Conservation (phyloP, 2,329 filamentous ascomycete species). For the Pseudocercospora fijiensis region DNA sequence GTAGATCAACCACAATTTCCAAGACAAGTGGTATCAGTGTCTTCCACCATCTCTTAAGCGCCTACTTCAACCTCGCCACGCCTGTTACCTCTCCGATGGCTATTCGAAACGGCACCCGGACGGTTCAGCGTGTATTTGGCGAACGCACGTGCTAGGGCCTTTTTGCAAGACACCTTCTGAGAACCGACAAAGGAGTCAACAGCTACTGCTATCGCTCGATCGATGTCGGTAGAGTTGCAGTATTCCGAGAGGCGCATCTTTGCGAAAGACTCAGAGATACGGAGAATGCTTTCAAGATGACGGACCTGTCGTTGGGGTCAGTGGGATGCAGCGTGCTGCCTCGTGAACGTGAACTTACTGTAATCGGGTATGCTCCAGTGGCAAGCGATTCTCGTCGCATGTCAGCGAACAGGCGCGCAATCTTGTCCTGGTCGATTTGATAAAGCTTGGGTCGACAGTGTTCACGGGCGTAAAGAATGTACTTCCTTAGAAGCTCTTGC, state of each 20-base stretch:
- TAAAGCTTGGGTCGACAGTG: conserved; percentile 89
- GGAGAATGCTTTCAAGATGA: conserved; percentile 96
- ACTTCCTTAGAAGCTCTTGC: conserved; percentile 89
- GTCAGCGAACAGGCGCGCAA: conserved; percentile 88
- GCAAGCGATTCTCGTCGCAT: conserved; percentile 92
- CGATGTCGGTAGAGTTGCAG: conserved; percentile 84
- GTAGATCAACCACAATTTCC: background rate
- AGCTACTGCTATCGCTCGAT: conserved; percentile 93
- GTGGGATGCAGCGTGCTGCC: background rate
- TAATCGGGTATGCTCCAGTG: conserved; percentile 96
- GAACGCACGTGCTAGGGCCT: conserved; percentile 88
- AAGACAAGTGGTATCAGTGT: no score
- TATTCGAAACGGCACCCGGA: conserved; percentile 44
- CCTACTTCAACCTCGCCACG: conserved; percentile 25
- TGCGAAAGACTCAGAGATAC: conserved; percentile 89
- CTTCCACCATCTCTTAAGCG: conserved; percentile 19
- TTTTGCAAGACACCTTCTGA: conserved; percentile 97
- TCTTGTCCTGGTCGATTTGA: conserved; percentile 96
- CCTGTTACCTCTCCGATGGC: conserved; percentile 13
- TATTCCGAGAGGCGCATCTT: conserved; percentile 98
- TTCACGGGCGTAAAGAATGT: conserved; percentile 92
- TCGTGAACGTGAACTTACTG: conserved; percentile 60
- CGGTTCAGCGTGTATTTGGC: conserved; percentile 73
- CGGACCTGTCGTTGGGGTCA: conserved; percentile 64
- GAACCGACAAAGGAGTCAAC: conserved; percentile 94